Conservation (phyloP, 2,329 filamentous ascomycete genomes). For the Alternaria sp. region DNA sequence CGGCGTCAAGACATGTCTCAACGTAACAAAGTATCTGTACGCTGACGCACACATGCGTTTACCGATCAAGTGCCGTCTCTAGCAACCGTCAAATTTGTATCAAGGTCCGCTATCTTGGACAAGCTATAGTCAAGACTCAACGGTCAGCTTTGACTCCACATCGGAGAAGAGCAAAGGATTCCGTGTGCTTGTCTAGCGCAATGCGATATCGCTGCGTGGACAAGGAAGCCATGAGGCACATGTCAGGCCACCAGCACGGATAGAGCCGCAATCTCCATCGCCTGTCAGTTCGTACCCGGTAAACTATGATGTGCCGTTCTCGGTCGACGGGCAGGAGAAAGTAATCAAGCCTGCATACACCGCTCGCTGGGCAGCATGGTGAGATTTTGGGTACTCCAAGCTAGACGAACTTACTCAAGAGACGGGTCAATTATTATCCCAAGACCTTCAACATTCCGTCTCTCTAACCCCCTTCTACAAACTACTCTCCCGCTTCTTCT, state of each 20-base stretch:
- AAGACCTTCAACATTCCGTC: neutral
- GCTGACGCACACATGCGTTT: slow-evolving; percentile 8
- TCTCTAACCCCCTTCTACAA: slow-evolving; percentile 42
- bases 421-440: neutral
- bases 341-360: neutral
- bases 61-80: neutral
- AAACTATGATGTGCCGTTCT: neutral
- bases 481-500: slow-evolving; percentile 44
- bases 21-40: neutral
- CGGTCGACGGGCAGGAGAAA: neutral
- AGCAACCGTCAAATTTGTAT: neutral
- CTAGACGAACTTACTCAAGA: neutral
- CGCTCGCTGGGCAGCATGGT: neutral
- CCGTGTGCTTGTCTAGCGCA: neutral
- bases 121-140: neutral
- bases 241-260: slow-evolving; percentile 1
- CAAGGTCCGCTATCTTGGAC: neutral
- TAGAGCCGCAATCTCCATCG: slow-evolving; percentile 14
- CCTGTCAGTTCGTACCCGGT: neutral
- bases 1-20: neutral
- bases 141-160: neutral
- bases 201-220: slow-evolving; percentile 1
- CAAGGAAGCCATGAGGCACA: neutral
- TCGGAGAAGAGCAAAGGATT: neutral
- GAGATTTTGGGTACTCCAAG: neutral